Conservation (phyloP, 1,139 yeast genomes). For the Cylindricascospora bacillispora region DNA sequence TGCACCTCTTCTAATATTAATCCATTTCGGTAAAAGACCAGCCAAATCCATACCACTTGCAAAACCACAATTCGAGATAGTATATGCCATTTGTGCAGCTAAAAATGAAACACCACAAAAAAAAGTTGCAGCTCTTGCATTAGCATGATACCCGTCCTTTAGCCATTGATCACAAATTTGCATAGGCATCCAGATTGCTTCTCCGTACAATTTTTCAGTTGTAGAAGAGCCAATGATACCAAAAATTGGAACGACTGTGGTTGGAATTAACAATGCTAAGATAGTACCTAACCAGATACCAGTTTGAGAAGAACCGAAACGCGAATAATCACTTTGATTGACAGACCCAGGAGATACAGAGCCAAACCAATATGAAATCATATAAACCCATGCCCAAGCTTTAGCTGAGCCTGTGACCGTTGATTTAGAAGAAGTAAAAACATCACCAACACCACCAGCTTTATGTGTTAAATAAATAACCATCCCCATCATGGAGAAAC, state of each 20-base stretch:
- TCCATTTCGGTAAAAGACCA: constrained; percentile 36
- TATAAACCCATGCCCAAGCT: constrained; percentile 33
- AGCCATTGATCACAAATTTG: constrained; percentile 26
- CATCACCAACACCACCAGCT: constrained; percentile 31
- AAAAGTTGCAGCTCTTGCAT: constrained; percentile 35
- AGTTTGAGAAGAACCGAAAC: constrained; percentile 29
- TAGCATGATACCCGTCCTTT: constrained; percentile 28
- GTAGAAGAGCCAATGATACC: constrained; percentile 33
- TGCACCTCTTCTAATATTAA: constrained; percentile 41
- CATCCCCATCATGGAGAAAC: constrained; percentile 34
- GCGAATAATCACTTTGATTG: constrained; percentile 28
- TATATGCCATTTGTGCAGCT: constrained; percentile 36
- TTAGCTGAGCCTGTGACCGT: constrained; percentile 25
- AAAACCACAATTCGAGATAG: constrained; percentile 37
- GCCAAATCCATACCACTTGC: constrained; percentile 43
- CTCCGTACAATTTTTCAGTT: constrained; percentile 26
- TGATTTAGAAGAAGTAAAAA: constrained; percentile 23
- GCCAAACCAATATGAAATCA: constrained; percentile 34
- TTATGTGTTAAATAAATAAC: constrained; percentile 26
- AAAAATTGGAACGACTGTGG: constrained; percentile 32
- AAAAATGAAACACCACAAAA: constrained; percentile 35
- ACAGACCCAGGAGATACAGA: constrained; percentile 32
- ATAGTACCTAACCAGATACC: constrained; percentile 28
- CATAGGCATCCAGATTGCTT: constrained; percentile 31
- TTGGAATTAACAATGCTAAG: constrained; percentile 29